Percentiles rank a stretch among this genome's conserved stretches.
These are phyloP conservation scores for Diaporthe sp. DNA, from an alignment of 2,329 filamentous ascomycete genomes.

Conservation along the genomic window DNA sequence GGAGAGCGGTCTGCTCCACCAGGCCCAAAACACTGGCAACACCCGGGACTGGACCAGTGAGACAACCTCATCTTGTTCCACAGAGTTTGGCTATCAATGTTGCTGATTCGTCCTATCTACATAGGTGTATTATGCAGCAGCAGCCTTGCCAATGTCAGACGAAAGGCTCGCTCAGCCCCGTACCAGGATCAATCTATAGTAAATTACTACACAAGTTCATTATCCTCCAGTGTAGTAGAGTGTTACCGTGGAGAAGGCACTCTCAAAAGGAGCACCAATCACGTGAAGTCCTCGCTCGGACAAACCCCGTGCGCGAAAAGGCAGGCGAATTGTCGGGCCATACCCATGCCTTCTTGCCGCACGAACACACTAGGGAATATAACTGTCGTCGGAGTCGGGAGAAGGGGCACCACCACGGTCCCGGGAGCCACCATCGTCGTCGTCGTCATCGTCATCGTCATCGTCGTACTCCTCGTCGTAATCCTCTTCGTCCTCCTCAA, in stretches of 20 bases:
- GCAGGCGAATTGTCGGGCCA: background rate
- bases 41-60: no score
- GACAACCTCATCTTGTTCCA: background rate
- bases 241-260: background rate
- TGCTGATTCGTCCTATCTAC: background rate
- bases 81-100: background rate
- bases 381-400: no score
- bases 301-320: background rate
- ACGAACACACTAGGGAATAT: background rate
- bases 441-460: background rate
- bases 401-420: no score
- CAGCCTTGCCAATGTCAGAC: background rate
- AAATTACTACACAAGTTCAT: background rate
- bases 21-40: background rate
- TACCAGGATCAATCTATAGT: background rate
- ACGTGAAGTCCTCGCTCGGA: background rate
- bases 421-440: no score
- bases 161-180: background rate
- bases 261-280: background rate
- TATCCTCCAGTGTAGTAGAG: background rate
- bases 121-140: background rate
- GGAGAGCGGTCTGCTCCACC: background rate
- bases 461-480: background rate
- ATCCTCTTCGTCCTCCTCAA: background rate
- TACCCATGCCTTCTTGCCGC: background rate